These are phyloP conservation scores for Otatea glauca DNA, from an alignment of 176 grass and related monocot species.

Conservation along the genomic window DNA sequence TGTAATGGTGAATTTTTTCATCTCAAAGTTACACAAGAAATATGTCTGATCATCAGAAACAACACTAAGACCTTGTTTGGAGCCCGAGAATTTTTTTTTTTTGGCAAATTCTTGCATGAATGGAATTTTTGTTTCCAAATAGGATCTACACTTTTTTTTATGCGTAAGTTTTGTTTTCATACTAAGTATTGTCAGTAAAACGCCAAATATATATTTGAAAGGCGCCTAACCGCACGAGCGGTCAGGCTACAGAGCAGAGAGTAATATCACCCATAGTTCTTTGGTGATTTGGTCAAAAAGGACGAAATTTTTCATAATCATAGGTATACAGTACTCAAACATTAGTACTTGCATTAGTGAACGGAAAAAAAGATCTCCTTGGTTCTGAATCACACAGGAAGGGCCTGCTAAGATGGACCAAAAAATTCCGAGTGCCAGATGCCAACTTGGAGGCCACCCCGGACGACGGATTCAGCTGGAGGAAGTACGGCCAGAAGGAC, in stretches of 20 bases:
- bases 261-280: neutral
- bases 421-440: constrained; percentile 38
- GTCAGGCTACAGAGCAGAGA: neutral
- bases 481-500: constrained; percentile 98
- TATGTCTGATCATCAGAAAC: neutral
- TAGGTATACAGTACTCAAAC: neutral
- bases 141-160: neutral
- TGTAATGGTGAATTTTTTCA: neutral
- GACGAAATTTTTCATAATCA: neutral
- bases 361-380: neutral
- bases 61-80: neutral
- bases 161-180: neutral
- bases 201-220: constrained; percentile 7
- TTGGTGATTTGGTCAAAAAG: constrained; percentile 30
- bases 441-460: constrained; percentile 38
- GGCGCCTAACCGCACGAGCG: neutral
- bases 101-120: neutral
- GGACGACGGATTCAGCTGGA: constrained; percentile 92
- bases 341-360: constrained; percentile 20
- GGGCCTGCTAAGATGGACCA: constrained; percentile 55
- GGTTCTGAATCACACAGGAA: constrained; percentile 54
- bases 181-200: neutral
- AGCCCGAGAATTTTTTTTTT: neutral
- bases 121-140: neutral
- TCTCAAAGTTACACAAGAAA: neutral